Conservation (phyloP, 208 protist species). For the Acanthamoeba sp. region DNA sequence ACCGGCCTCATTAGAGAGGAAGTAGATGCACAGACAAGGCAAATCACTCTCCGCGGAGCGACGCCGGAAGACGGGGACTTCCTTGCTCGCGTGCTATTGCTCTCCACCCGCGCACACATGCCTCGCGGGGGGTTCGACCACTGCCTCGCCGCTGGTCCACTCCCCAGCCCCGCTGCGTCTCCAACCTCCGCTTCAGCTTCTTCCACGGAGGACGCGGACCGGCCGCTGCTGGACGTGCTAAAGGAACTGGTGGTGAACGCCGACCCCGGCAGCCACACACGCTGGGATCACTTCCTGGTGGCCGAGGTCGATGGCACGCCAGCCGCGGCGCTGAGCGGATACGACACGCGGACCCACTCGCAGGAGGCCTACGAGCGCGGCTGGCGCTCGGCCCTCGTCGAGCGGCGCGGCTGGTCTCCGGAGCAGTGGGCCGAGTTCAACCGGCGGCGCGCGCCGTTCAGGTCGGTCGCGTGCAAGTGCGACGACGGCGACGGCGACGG, state of each 20-base stretch:
- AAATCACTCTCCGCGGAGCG: neutral
- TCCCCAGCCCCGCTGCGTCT: too few species aligned
- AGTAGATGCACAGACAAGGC: neutral
- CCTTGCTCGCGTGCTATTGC: neutral
- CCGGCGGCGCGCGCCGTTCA: neutral
- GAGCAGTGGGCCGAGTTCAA: neutral
- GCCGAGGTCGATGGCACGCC: neutral
- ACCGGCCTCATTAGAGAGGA: too few species aligned
- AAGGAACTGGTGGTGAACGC: neutral
- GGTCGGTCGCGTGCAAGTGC: neutral
- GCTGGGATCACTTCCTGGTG: neutral
- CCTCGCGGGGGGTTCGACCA: neutral
- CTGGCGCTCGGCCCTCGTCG: neutral
- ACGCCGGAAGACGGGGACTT: neutral
- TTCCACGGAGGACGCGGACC: neutral
- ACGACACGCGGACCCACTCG: neutral
- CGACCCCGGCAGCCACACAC: neutral
- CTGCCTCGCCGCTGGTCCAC: neutral
- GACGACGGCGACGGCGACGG: neutral
- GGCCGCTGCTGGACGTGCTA: neutral
- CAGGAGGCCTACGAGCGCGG: neutral
- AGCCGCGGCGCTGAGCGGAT: neutral
- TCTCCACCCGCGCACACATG: neutral
- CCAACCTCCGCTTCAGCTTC: neutral
- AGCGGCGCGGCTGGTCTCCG: neutral